Conservation (phyloP, 257 asterid genomes). For the Solanum ossicruentum region DNA sequence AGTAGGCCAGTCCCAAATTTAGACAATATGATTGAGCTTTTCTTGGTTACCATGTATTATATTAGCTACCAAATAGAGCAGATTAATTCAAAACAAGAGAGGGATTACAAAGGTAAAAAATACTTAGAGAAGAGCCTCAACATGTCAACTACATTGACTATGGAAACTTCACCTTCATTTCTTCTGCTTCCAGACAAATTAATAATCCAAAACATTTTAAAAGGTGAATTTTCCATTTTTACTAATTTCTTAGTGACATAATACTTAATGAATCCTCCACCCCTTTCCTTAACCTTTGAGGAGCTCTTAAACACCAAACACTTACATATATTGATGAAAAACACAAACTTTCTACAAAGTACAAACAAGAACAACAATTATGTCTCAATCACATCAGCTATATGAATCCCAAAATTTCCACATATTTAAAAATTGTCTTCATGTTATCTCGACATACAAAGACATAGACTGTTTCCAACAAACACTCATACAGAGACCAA, state of each 20-base stretch:
- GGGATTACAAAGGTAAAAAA: too few species aligned
- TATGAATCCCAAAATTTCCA: not conserved
- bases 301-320: not conserved
- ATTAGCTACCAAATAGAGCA: not conserved
- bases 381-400: not conserved
- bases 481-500: not conserved
- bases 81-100: not conserved
- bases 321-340: not conserved
- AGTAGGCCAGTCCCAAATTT: not conserved
- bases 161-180: not conserved
- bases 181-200: not conserved
- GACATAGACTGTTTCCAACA: not conserved
- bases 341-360: not conserved
- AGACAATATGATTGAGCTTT: not conserved
- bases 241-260: not conserved
- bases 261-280: not conserved
- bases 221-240: not conserved
- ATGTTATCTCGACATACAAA: not conserved
- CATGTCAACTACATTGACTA: not conserved
- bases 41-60: not conserved
- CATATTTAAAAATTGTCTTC: not conserved
- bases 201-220: not conserved
- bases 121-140: not conserved
- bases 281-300: not conserved
- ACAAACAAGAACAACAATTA: not conserved